Evolutionary conservation across 2,329 filamentous ascomycete genomes (phyloP).

Genomic region (Xylaria sp.): DNA sequence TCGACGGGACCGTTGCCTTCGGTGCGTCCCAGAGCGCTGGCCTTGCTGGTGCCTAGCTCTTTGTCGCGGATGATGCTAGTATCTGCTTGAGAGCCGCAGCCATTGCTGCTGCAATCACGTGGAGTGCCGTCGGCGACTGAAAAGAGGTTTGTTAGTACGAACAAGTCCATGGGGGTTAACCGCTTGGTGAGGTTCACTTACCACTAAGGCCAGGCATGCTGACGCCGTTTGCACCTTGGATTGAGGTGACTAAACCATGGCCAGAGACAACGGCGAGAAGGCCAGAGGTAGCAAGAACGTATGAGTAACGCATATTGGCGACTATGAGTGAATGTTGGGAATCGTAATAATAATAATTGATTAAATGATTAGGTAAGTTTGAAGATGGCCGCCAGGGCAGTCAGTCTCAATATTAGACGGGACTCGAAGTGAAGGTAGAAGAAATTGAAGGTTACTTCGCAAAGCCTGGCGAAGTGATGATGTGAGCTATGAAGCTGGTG

Average conservation of each 20-base stretch:
- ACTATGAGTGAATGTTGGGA: slow-evolving; percentile 3
- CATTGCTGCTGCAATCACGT: slow-evolving; percentile 71
- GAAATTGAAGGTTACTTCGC: slow-evolving; percentile 31
- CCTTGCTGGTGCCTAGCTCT: slow-evolving; percentile 66
- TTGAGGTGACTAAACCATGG: slow-evolving; percentile 50
- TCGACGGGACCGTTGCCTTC: slow-evolving; percentile 68
- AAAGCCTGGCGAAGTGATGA: slow-evolving; percentile 37
- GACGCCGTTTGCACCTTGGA: slow-evolving; percentile 50
- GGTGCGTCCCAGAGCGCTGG: slow-evolving; percentile 72
- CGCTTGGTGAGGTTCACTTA: slow-evolving; percentile 28
- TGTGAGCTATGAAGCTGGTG: slow-evolving; percentile 23
- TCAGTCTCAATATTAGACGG: slow-evolving; percentile 21
- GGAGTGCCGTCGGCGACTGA: slow-evolving; percentile 72
- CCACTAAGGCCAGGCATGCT: slow-evolving; percentile 49
- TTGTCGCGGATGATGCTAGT: slow-evolving; percentile 74
- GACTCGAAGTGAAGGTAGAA: slow-evolving; percentile 32
- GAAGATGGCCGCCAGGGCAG: slow-evolving; percentile 47
- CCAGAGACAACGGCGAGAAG: slow-evolving; percentile 46
- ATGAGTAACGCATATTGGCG: slow-evolving; percentile 48
- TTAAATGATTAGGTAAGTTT: slow-evolving; percentile 25
- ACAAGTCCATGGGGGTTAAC: neutral
- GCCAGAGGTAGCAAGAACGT: slow-evolving; percentile 43
- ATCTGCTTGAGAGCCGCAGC: slow-evolving; percentile 74
- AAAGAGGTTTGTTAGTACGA: slow-evolving; percentile 14
- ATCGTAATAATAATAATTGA: slow-evolving; percentile 6